These are phyloP conservation scores for Rubia yunnanensis DNA, from an alignment of 257 asterid genomes.

Conservation along the genomic window DNA sequence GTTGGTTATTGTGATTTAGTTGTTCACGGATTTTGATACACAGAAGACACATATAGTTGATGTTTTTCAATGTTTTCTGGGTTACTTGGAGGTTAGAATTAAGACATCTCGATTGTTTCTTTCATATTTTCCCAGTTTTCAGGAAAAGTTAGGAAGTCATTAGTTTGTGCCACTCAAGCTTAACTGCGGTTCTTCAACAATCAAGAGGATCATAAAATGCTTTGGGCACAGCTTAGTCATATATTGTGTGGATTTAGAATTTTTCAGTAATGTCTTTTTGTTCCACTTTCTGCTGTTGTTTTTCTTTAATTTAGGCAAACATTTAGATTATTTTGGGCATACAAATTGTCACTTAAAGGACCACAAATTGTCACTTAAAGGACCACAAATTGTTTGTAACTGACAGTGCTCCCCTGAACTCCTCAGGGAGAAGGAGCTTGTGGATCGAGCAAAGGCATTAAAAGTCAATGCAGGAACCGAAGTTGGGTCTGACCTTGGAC, in stretches of 20 bases:
- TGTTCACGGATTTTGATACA: neutral
- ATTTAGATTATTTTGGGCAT: too few species aligned
- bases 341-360: neutral
- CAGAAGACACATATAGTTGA: neutral
- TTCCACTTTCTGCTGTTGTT: neutral
- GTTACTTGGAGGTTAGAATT: neutral
- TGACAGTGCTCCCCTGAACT: neutral
- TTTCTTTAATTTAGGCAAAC: too few species aligned
- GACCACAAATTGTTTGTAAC: neutral
- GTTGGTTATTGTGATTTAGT: neutral
- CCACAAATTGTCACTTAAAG: neutral
- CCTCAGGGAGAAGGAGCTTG: conserved; percentile 35
- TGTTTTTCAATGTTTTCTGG: neutral
- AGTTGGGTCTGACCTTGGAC: conserved; percentile 39
- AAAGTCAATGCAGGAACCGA: conserved; percentile 40
- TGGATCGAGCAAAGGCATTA: conserved; percentile 27
- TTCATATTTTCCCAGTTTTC: neutral
- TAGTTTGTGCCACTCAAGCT: neutral
- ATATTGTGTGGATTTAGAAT: neutral
- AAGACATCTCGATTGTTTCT: neutral
- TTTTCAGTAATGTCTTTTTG: neutral
- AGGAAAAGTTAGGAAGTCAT: neutral
- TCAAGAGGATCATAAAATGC: neutral
- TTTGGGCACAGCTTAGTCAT: neutral
- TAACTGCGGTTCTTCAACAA: neutral